Conservation (phyloP, 257 asterid genomes). For the Rhazya stricta region DNA sequence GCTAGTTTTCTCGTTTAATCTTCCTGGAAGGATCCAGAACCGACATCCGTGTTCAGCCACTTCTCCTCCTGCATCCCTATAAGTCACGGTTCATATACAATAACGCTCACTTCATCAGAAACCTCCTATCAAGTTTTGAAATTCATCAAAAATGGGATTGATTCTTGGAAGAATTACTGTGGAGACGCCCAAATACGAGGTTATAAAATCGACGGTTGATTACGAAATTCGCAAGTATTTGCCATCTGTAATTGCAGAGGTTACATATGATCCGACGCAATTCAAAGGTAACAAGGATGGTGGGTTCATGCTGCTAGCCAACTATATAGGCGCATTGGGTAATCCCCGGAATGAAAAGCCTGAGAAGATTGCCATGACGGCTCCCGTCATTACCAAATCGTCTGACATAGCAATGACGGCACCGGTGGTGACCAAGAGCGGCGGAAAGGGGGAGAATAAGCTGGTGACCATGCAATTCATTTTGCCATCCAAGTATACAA, state of each 20-base stretch:
- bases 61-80: background rate
- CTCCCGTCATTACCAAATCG: constrained; percentile 67
- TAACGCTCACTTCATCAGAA: background rate
- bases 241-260: constrained; percentile 67
- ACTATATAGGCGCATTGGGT: constrained; percentile 80
- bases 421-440: constrained; percentile 67
- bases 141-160: constrained; percentile 51
- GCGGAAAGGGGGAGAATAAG: constrained; percentile 20
- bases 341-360: constrained; percentile 65
- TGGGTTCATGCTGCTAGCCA: constrained; percentile 65
- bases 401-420: constrained; percentile 75
- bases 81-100: background rate
- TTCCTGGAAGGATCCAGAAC: background rate
- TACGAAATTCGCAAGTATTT: constrained; percentile 80
- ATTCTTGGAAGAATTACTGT: constrained; percentile 64
- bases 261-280: constrained; percentile 63
- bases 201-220: constrained; percentile 38
- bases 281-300: constrained; percentile 70
- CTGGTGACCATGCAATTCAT: constrained; percentile 76
- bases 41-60: background rate
- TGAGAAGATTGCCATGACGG: constrained; percentile 69
- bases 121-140: background rate
- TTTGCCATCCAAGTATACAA: constrained; percentile 56
- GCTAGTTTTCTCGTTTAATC: background rate
- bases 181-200: constrained; percentile 65